These are phyloP conservation scores for Zangia roseola DNA, from an alignment of 768 basidiomycete species.

Conservation along the genomic window DNA sequence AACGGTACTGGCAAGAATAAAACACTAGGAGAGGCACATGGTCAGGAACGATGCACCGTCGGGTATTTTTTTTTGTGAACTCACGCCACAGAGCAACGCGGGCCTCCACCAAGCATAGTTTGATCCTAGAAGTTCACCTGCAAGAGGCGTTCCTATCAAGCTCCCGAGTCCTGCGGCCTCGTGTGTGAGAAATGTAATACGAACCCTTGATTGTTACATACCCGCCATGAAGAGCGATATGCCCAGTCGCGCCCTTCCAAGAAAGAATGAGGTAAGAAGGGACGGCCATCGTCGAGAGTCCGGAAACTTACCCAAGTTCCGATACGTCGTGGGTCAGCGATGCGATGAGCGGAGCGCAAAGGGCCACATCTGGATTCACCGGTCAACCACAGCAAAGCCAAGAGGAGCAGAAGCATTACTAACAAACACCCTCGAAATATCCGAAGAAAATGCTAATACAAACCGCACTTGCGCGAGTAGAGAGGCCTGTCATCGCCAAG, in stretches of 20 bases:
- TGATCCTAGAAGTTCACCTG: conserved; percentile 53
- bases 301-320: conserved; percentile 44
- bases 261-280: neutral
- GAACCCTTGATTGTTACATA: conserved; percentile 17
- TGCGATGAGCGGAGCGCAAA: conserved; percentile 43
- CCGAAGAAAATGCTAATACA: conserved; percentile 45
- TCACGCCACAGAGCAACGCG: conserved; percentile 48
- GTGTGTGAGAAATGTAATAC: neutral
- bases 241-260: conserved; percentile 39
- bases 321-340: conserved; percentile 41
- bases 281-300: neutral
- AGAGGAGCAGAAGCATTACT: conserved; percentile 12
- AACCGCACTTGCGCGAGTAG: conserved; percentile 36
- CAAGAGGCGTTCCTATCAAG: conserved; percentile 49
- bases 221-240: conserved; percentile 49
- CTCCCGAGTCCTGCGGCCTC: conserved; percentile 24
- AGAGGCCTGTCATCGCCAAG: conserved; percentile 43
- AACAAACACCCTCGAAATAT: conserved; percentile 47
- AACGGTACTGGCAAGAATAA: conserved; percentile 15
- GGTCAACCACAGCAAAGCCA: neutral
- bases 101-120: conserved; percentile 57
- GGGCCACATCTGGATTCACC: conserved; percentile 34
- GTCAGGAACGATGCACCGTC: conserved; percentile 1
- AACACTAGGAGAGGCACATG: conserved; percentile 5
- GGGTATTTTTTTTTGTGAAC: neutral